Percentiles rank a stretch among this genome's conserved stretches.
Evolutionary conservation across 495 filamentous ascomycete genomes (phyloP).

Genomic region (Daldinia bambusicola): DNA sequence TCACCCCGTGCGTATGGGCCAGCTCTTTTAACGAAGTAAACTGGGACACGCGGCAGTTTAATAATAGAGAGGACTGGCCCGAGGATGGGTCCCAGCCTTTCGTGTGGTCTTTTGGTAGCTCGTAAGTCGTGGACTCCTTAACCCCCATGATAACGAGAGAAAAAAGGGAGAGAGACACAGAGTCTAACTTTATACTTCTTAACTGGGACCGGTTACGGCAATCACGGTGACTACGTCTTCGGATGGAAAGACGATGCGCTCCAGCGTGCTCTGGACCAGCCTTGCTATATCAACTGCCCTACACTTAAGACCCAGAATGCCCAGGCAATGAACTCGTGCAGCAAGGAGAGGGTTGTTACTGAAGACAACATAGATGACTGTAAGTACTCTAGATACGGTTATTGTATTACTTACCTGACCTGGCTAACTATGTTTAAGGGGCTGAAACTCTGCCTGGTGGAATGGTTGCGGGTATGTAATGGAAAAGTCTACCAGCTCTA

Average conservation of each 20-base stretch:
- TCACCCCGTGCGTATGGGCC: slow-evolving; percentile 22
- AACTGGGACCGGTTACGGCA: slow-evolving; percentile 16
- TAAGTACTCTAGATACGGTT: slow-evolving; percentile 16
- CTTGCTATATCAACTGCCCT: slow-evolving; percentile 14
- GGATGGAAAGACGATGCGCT: slow-evolving; percentile 49
- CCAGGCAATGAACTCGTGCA: slow-evolving; percentile 50
- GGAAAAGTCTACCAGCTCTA: not conserved
- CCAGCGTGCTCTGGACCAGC: slow-evolving; percentile 49
- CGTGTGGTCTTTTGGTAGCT: slow-evolving; percentile 49
- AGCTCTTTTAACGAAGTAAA: slow-evolving; percentile 28
- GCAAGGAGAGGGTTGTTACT: slow-evolving; percentile 33
- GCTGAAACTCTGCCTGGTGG: slow-evolving; percentile 28
- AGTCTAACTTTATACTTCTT: not conserved
- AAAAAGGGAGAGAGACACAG: no score
- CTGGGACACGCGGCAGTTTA: slow-evolving; percentile 50
- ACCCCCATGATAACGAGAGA: not conserved
- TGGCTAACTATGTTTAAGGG: slow-evolving; percentile 15
- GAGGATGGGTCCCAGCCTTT: slow-evolving; percentile 49
- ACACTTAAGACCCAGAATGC: slow-evolving; percentile 50
- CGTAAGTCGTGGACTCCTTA: slow-evolving; percentile 4
- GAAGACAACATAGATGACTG: slow-evolving; percentile 46
- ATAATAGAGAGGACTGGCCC: slow-evolving; percentile 49
- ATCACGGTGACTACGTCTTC: slow-evolving; percentile 50
- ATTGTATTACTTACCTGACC: not conserved
- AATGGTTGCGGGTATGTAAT: slow-evolving; percentile 25